Evolutionary conservation across 1,284 basidiomycete genomes (phyloP).

Genomic region (Taiwanofungus camphoratus): DNA sequence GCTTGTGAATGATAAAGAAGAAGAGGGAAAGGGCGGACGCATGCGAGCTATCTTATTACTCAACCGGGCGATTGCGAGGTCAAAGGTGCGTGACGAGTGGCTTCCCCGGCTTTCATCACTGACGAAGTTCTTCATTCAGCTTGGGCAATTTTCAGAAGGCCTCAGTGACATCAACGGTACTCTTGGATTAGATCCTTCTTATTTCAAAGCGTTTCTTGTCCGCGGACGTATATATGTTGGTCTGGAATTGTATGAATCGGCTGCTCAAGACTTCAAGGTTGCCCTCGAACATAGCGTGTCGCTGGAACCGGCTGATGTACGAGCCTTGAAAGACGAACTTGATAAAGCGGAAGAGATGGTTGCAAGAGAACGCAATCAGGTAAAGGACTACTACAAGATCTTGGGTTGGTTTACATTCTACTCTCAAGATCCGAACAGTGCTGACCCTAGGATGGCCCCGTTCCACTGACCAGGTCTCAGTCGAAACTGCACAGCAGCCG

Average conservation of each 20-base stretch:
- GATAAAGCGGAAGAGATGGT: conserved; percentile 37
- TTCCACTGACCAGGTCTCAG: conserved; percentile 3
- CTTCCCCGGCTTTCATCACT: no score
- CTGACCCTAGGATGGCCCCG: neutral
- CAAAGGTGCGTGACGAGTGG: conserved; percentile 13
- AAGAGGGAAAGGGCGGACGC: conserved; percentile 14
- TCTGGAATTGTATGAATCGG: conserved; percentile 14
- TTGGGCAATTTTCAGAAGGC: conserved; percentile 7
- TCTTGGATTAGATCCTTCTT: conserved; percentile 7
- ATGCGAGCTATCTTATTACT: conserved; percentile 13
- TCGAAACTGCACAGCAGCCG: conserved; percentile 2
- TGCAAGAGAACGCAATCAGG: conserved; percentile 24
- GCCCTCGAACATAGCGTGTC: conserved; percentile 19
- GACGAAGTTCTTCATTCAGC: no score
- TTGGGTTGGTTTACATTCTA: conserved; percentile 7
- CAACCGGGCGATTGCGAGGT: conserved; percentile 7
- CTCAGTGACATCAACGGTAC: conserved; percentile 12
- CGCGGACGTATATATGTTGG: conserved; percentile 13
- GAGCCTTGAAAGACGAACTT: conserved; percentile 34
- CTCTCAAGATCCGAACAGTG: neutral
- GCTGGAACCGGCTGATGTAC: neutral
- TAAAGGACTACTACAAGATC: conserved; percentile 12
- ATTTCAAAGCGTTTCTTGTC: conserved; percentile 6
- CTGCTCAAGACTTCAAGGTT: conserved; percentile 11
- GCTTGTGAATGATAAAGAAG: conserved; percentile 7